These are phyloP conservation scores for Fusarium fujikuroi DNA, from an alignment of 2,329 filamentous ascomycete genomes.

Conservation along the genomic window DNA sequence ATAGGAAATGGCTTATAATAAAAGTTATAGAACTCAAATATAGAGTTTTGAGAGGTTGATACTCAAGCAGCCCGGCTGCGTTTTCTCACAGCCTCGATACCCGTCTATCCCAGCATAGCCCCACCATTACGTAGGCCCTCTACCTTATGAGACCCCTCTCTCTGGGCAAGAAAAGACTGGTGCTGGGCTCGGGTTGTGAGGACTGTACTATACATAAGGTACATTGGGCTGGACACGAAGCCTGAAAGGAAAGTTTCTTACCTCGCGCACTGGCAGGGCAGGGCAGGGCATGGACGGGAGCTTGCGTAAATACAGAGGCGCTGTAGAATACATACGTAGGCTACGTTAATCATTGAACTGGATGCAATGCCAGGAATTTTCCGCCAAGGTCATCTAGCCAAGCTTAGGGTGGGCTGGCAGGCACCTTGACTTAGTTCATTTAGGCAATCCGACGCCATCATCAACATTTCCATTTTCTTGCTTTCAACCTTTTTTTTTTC, in stretches of 20 bases:
- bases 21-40: background rate
- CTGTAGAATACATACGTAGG: background rate
- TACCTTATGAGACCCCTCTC: constrained; percentile 19
- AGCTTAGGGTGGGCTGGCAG: background rate
- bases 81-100: background rate
- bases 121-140: constrained; percentile 51
- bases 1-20: too few relatives aligned
- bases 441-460: constrained; percentile 43
- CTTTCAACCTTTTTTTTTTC: constrained; percentile 11
- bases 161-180: constrained; percentile 1
- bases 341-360: background rate
- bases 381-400: constrained; percentile 26
- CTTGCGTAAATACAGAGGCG: background rate
- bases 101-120: constrained; percentile 40
- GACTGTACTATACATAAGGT: background rate
- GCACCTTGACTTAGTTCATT: constrained; percentile 22
- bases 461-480: constrained; percentile 30
- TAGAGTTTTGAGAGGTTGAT: background rate
- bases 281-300: background rate
- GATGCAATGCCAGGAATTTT: constrained; percentile 23
- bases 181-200: background rate
- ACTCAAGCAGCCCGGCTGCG: background rate
- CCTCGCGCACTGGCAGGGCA: background rate
- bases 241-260: constrained; percentile 18
- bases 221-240: background rate